These are phyloP conservation scores for Isabelozyma pseudorhagii DNA, from an alignment of 805 yeast genomes.

Conservation along the genomic window DNA sequence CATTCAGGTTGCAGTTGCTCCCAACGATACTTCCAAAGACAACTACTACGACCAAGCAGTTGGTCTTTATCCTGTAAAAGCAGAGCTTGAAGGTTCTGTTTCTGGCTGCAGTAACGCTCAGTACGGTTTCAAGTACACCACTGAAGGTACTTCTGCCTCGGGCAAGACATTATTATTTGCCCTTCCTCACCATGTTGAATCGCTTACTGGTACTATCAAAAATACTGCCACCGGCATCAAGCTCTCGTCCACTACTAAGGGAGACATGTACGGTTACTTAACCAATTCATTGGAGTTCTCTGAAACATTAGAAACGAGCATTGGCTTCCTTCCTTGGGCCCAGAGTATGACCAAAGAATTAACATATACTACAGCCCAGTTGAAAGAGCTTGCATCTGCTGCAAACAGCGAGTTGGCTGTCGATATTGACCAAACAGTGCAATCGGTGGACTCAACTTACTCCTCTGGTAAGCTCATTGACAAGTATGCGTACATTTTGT, in stretches of 20 bases:
- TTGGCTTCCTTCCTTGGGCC: conserved; percentile 47
- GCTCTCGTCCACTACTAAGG: conserved; percentile 49
- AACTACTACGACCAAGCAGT: conserved; percentile 61
- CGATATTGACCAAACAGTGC: conserved; percentile 42
- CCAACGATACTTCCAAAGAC: conserved; percentile 26
- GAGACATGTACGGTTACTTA: conserved; percentile 45
- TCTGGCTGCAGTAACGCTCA: conserved; percentile 43
- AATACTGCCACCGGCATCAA: conserved; percentile 37
- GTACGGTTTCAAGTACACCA: conserved; percentile 48
- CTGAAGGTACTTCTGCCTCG: conserved; percentile 47
- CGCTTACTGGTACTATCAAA: conserved; percentile 25
- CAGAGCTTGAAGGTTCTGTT: conserved; percentile 45
- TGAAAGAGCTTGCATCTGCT: conserved; percentile 39
- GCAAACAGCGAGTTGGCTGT: conserved; percentile 47
- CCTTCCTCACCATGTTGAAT: conserved; percentile 50
- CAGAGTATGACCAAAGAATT: conserved; percentile 25
- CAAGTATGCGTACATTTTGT: conserved; percentile 55
- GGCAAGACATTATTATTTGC: conserved; percentile 48
- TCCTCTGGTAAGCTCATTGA: conserved; percentile 53
- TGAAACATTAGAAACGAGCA: conserved; percentile 36
- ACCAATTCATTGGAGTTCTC: conserved; percentile 34
- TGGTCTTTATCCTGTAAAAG: conserved; percentile 59
- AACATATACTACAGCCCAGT: conserved; percentile 41
- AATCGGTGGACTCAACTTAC: conserved; percentile 41
- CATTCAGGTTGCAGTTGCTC: conserved; percentile 35